Percentiles rank a stretch among this genome's conserved stretches.
These are phyloP conservation scores for Cadophora sp. DNA, from an alignment of 2,329 filamentous ascomycete species.

Conservation along the genomic window DNA sequence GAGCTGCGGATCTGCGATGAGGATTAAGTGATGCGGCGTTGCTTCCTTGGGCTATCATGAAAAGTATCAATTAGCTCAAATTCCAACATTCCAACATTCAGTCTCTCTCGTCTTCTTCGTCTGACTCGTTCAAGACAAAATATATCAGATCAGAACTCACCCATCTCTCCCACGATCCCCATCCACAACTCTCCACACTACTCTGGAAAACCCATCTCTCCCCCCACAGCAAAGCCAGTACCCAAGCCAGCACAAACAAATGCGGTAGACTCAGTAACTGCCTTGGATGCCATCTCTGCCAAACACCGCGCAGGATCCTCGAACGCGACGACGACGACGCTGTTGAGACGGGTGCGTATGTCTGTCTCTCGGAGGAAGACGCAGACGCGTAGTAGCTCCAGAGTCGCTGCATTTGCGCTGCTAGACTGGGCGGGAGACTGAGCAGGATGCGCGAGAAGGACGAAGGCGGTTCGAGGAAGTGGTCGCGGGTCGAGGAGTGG, in stretches of 20 bases:
- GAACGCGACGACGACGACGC: conserved; percentile 30
- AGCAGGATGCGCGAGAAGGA: conserved; percentile 38
- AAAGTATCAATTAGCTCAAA: conserved; percentile 28
- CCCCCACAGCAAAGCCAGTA: conserved; percentile 80
- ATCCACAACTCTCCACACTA: conserved; percentile 75
- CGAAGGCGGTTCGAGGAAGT: conserved; percentile 40
- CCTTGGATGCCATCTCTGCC: conserved; percentile 55
- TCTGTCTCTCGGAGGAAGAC: neutral
- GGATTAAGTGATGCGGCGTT: conserved; percentile 76
- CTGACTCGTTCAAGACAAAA: no score
- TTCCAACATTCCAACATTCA: neutral
- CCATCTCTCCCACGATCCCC: conserved; percentile 93
- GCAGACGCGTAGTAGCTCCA: conserved; percentile 26
- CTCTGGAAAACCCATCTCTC: conserved; percentile 80
- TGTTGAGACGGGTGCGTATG: conserved; percentile 20
- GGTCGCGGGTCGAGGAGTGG: conserved; percentile 36
- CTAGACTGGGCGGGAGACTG: conserved; percentile 35
- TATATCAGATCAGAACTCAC: conserved; percentile 56
- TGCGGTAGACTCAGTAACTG: conserved; percentile 70
- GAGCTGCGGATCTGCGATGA: conserved; percentile 76
- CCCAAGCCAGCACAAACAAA: conserved; percentile 75
- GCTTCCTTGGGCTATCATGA: conserved; percentile 72
- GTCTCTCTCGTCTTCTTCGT: conserved; percentile 16
- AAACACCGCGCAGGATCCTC: conserved; percentile 30
- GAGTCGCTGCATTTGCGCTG: conserved; percentile 36